phyloP scores from a whole-genome alignment of 129 eudicot genomes.

The sunflower (Helianthus annuus) region DNA sequence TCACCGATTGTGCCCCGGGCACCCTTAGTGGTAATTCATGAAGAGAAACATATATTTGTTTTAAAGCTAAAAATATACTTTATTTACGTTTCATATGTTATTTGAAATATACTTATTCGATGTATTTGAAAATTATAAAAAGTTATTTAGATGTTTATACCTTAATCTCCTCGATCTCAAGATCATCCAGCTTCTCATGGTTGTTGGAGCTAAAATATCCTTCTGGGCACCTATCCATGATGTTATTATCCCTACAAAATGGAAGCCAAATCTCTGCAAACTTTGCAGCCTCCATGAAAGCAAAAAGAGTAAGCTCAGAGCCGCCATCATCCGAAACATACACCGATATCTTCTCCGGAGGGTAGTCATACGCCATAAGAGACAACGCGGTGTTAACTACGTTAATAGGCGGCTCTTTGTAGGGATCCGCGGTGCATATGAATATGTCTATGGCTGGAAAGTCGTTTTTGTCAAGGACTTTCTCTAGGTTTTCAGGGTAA shows the following conservation, averaged over 20 bases:
- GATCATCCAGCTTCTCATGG: background rate
- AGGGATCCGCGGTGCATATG: conserved; percentile 73
- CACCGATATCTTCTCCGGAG: conserved; percentile 65
- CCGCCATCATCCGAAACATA: conserved; percentile 87
- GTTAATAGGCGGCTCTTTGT: conserved; percentile 60
- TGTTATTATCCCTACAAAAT: conserved; percentile 54
- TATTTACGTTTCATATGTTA: too few species aligned
- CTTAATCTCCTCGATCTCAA: conserved; percentile 47
- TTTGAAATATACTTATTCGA: too few species aligned
- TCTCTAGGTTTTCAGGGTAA: conserved; percentile 44
- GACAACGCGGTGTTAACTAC: conserved; percentile 65
- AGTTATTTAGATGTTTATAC: too few species aligned
- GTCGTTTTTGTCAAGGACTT: conserved; percentile 26
- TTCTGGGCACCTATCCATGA: conserved; percentile 61
- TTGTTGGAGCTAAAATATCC: conserved; percentile 43
- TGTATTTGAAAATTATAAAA: too few species aligned
- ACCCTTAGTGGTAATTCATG: too few species aligned
- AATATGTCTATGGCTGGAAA: conserved; percentile 59
- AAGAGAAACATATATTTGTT: too few species aligned
- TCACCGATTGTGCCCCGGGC: too few species aligned
- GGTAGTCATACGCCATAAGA: conserved; percentile 75
- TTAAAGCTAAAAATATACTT: too few species aligned
- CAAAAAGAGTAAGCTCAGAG: conserved; percentile 65
- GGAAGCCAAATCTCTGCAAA: conserved; percentile 75
- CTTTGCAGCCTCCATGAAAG: conserved; percentile 71